Percentiles rank a stretch among this genome's conserved stretches.
Conservation (phyloP, 2,329 filamentous ascomycete genomes). For the Alternaria sp. region DNA sequence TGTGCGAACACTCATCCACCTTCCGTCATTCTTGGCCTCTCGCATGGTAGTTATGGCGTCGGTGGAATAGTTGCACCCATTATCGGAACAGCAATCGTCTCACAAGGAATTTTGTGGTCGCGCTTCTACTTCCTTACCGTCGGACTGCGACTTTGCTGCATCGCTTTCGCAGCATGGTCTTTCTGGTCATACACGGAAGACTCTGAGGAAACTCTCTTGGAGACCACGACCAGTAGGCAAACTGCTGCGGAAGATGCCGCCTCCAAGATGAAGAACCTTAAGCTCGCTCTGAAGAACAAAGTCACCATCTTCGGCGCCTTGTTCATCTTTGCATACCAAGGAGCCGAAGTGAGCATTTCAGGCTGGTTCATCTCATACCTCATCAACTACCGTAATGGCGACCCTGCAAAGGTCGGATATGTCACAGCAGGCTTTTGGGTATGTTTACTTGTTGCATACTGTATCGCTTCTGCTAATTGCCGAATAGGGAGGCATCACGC, state of each 20-base stretch:
- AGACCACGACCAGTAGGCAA: conserved; percentile 52
- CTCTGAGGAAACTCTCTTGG: conserved; percentile 51
- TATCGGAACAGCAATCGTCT: conserved; percentile 75
- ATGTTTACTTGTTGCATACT: conserved; percentile 40
- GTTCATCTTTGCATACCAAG: conserved; percentile 88
- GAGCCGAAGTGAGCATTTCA: conserved; percentile 81
- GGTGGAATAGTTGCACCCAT: conserved; percentile 68
- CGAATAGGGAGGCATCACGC: conserved; percentile 72
- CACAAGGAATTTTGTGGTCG: conserved; percentile 67
- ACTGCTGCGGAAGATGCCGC: conserved; percentile 42
- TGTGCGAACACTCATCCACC: conserved; percentile 60
- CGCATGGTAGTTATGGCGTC: conserved; percentile 68
- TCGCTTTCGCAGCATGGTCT: conserved; percentile 67
- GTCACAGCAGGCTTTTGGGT: conserved; percentile 73
- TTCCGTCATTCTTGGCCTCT: conserved; percentile 62
- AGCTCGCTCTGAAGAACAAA: conserved; percentile 57
- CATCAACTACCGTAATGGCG: conserved; percentile 72
- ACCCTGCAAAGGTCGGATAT: conserved; percentile 76
- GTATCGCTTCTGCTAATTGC: conserved; percentile 9
- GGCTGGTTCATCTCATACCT: conserved; percentile 89
- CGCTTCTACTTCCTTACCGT: conserved; percentile 75
- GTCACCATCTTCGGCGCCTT: conserved; percentile 75
- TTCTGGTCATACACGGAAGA: conserved; percentile 76
- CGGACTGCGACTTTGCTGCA: conserved; percentile 62
- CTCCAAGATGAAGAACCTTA: conserved; percentile 58